Base-by-base conservation (phyloP, 441 rosid genomes). In the Erodium trifolium region DNA sequence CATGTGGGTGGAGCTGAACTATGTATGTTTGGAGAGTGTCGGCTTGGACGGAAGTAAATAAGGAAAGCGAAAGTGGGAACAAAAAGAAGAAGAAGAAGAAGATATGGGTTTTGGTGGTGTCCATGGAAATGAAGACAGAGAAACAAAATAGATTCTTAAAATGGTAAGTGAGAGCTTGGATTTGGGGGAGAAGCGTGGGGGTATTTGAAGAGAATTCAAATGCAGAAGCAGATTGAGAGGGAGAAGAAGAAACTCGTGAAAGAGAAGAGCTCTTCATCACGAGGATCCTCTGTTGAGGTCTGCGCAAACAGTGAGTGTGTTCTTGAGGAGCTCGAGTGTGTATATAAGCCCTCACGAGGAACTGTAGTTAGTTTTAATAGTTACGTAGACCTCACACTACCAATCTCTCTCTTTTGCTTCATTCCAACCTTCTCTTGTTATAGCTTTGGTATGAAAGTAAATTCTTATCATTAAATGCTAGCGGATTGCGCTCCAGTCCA, bases 1-100 rank as follows among this genome's bases (percentile, higher is more conserved):
- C 87, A 8, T 86, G 72, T 0, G 96, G 93, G 81, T 89, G 91
- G 77, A 93, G 93, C 84, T 93, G 99, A 72, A 93, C 83, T 0
- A 93, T 78, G 82, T 86, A 89, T 62, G 97, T 93, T 64, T 83
- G 82, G 67, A 81, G 85, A 47, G 77, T 59, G 57, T 53, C 0
- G 12, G 87, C 82, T 10, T 78, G 75, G 77, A 72, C 78, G 53
- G 78, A 18, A 0, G 64, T 67, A 27, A 71, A 72, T 53, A 76
- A 73, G 68, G 68, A 57, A 77, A 51, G 68, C 85, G 70, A 68
- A 83, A 69, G 65, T 31, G 68, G 2, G 68, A 53, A 17, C 7
- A 53, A 1, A n/a, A 41, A 7, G 47, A 41, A 41, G 47, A 41
- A 41, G 47, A 41, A 41, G 45, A 39, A 39, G 45, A 39, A 39